Conservation (phyloP, 1,284 basidiomycete species). For the Ceratobasidium sp. region DNA sequence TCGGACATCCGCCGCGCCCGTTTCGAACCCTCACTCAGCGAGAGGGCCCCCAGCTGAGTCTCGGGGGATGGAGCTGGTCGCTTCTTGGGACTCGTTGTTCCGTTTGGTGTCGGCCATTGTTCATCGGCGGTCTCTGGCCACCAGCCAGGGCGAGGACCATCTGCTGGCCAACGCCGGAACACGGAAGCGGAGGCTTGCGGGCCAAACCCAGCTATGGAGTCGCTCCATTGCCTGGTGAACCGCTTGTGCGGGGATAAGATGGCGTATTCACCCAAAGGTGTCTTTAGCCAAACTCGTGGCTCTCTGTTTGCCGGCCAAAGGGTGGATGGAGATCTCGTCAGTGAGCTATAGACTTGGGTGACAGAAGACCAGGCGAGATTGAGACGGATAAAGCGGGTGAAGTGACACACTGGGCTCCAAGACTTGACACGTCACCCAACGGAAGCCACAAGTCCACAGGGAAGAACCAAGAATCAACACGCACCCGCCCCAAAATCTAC, state of each 20-base stretch:
- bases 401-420: not conserved
- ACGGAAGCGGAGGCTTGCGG: too few relatives aligned
- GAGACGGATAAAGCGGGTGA: too few relatives aligned
- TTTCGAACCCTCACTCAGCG: too few relatives aligned
- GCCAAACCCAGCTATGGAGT: not conserved
- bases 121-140: not conserved
- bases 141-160: constrained; percentile 11
- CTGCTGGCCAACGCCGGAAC: not conserved
- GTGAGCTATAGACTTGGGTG: too few relatives aligned
- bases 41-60: too few relatives aligned
- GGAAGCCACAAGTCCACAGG: not conserved
- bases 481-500: constrained; percentile 15
- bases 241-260: not conserved
- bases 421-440: not conserved
- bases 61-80: too few relatives aligned
- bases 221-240: not conserved
- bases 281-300: not conserved
- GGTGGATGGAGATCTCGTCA: not conserved
- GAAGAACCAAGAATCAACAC: not conserved
- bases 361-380: too few relatives aligned
- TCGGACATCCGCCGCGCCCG: too few relatives aligned
- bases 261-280: not conserved
- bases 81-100: too few relatives aligned
- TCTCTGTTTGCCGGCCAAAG: not conserved
- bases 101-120: not conserved